Evolutionary conservation across 257 asterid genomes (phyloP), one percentile per base, ranked within the genome.

Genomic region (Salvia hispanica): DNA sequence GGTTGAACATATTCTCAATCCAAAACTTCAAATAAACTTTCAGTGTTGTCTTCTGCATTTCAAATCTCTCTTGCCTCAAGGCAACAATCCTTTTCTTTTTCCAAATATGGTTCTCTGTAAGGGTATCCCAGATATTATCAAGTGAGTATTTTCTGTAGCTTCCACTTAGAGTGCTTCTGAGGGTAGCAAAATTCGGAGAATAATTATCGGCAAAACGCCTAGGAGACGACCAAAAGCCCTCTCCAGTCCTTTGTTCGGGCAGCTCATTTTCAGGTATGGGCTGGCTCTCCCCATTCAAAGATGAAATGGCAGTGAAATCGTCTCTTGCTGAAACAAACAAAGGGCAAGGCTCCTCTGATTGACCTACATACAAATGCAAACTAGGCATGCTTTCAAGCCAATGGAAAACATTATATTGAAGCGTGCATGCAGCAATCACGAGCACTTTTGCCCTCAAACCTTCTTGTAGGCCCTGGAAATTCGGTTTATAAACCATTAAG

Each of bases 1-100:
- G 93, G 74, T 87, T 94, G 82, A 88, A 94, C 96, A 94, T 79
- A 75, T 94, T 94, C 74, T 94, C 99, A 47, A 83, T 78, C 99
- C 99, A 91, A 81, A 88, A 94, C 81, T 86, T 94, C 82, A 94
- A 72, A 74, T 94, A 94, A 46, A 89, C 86, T 85, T 87, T 88
- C 33, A 94, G 72, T 39, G 96, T 88, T 36, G 83, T 77, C 82
- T 84, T 91, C 79, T 94, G 99, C 83, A 87, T 84, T 62, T 85
- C 96, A 72, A 85, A 88, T 71, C 99, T 87, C 83, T 94, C 99
- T 77, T 84, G 91, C 77, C 86, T 88, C 86, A 87, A 76, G 65
- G 89, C 57, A 77, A 83, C 68, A 72, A 87, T 80, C 71, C 86
- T 77, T 66, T 83, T 88, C 80, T 83, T 91, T 57, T 94, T 79